Evolutionary conservation across 768 basidiomycete genomes (phyloP).

Genomic region (Mycena epipterygia): DNA sequence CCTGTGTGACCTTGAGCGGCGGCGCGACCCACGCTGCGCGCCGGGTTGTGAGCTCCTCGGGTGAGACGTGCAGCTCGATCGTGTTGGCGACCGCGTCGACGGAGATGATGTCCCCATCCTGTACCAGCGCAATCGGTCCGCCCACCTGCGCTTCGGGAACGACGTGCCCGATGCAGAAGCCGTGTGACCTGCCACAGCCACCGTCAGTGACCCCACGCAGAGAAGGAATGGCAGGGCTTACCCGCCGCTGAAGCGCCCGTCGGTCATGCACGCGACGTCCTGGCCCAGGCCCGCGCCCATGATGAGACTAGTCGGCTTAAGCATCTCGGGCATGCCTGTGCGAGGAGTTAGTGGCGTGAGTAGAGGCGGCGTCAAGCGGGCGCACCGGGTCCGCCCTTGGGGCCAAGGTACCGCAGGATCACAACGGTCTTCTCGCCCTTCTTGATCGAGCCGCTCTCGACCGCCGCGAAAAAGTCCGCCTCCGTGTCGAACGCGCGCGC

Average conservation of each 20-base stretch:
- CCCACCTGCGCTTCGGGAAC: slow-evolving; percentile 96
- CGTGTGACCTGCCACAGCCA: slow-evolving; percentile 83
- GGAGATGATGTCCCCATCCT: slow-evolving; percentile 88
- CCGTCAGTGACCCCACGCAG: neutral
- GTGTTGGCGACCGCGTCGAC: slow-evolving; percentile 92
- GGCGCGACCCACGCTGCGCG: slow-evolving; percentile 84
- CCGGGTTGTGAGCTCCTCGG: slow-evolving; percentile 83
- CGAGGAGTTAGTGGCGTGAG: slow-evolving; percentile 34
- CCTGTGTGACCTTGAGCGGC: slow-evolving; percentile 85
- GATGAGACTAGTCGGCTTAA: slow-evolving; percentile 97
- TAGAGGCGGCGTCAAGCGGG: slow-evolving; percentile 30
- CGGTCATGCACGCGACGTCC: slow-evolving; percentile 97
- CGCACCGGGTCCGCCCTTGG: slow-evolving; percentile 95
- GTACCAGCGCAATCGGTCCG: slow-evolving; percentile 91
- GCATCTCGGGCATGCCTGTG: slow-evolving; percentile 98
- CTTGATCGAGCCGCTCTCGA: slow-evolving; percentile 90
- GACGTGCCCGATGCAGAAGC: slow-evolving; percentile 97
- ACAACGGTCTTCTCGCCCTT: slow-evolving; percentile 97
- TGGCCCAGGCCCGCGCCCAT: slow-evolving; percentile 98
- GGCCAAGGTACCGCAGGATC: slow-evolving; percentile 95
- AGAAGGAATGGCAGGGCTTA: slow-evolving; percentile 45
- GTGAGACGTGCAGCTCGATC: slow-evolving; percentile 81
- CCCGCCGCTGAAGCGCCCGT: slow-evolving; percentile 99
- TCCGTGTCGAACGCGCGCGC: slow-evolving; percentile 95
- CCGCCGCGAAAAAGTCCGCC: slow-evolving; percentile 87